Base-by-base conservation (phyloP, 2,329 filamentous ascomycete species). In the Didymella pinodella region DNA sequence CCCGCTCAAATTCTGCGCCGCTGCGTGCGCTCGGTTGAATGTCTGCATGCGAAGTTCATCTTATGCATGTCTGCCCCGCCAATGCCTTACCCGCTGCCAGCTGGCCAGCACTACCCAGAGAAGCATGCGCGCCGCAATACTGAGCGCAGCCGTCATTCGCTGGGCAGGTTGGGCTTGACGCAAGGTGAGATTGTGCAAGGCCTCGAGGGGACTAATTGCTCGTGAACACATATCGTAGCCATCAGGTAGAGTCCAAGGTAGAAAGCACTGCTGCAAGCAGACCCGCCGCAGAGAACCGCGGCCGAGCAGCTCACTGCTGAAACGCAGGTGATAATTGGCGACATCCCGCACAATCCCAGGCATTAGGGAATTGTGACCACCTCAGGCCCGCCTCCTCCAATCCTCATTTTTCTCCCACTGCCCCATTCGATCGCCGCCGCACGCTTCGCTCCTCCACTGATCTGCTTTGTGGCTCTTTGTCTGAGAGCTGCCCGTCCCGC, bases 301-400 rank as follows among this genome's bases (percentile, higher is more conserved):
- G 64, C 70, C 69, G 73, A 65, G 66, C 73, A 75, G 65, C 70
- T 71, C 72, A 74, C 57, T 69, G 66, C 68, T 72, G 65, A 69
- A 68, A 74, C 71, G 68, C 66, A 71, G 68, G 61, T 74, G 68
- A 74, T 76, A 76, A 74, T 70, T 75, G 68, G 68, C 71, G 65
- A 70, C 63, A 44, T 65, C 60, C 68, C 73, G 64, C 71, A 66
- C 68, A 64, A 61, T 70, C 65, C 68, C 65, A 64, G 59, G 45
- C 62, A 48, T 62, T 66, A 74, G 71, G 73, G 73, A 72, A 68
- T 69, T 66, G 67, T 70, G 66, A 72, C 66, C 72, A 73, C 67
- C 66, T 65, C 72, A 72, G 65, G 66, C 68, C 66, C 65, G 67
- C 66, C 71, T 66, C 67, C 62, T 68, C 68, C 65, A 66, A 62